Evolutionary conservation across 2,329 filamentous ascomycete species (phyloP), one percentile per base, ranked within the genome.

Genomic region (Aspergillus pseudotamarii): DNA sequence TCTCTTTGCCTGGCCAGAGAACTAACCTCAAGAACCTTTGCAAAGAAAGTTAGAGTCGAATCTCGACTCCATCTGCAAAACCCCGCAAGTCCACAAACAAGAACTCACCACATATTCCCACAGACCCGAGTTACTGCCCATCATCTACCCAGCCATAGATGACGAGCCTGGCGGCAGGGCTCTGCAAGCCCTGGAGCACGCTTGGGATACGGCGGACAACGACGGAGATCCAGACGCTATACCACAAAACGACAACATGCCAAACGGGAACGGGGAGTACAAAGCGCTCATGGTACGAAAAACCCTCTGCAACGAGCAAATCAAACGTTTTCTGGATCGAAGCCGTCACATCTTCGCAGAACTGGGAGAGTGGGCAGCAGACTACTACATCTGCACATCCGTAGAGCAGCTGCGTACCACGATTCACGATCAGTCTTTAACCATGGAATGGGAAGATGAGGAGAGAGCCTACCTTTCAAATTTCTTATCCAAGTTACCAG

Each of bases 41-140:
- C 4, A 32, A 54, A 83, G 82, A 55, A 73, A 76, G 5, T 84
- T 96, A 8, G 93, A 96, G 73, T 67, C 74, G 3, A 91, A 90
- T 46, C 79, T 97, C 50, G 84, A 93, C 73, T 86, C 92, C 1
- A 81, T 86, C 36, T 91, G 89, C 66, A 85, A 84, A 64, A 89
- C 89, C 0, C 93, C 93, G 0, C 89, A 85, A 3, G 71, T 84
- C 1, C 86, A 94, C 71, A 85, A 90, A 2, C 84, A 86, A 14
- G 91, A 95, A 66, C 84, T 96, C 3, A 74, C 91, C n/a, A 80
- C 81, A 21, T 83, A 88, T 68, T 88, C 91, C 2, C 89, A 92
- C 68, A 86, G 81, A n/a, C 93, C 93, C 1, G 72, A 80, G 11
- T 34, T 76, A 11, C 64, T 69, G 26, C 70, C 68, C 3, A 58